These are phyloP conservation scores for Cynanchum wilfordii DNA, from an alignment of 257 asterid genomes.

Conservation along the genomic window DNA sequence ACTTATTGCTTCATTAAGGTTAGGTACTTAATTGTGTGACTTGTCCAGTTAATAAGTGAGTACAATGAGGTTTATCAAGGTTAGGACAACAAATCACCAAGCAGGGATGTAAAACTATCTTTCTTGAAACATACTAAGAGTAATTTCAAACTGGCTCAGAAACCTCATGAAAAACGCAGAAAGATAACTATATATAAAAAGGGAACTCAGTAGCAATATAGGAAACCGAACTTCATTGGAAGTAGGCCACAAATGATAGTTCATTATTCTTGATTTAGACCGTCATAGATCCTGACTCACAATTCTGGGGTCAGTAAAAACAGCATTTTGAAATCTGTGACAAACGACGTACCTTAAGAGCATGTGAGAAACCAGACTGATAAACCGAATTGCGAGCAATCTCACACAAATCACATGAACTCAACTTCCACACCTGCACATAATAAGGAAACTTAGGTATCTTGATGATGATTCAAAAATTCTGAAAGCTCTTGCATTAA, in stretches of 20 bases:
- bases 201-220: background rate
- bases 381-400: constrained; percentile 95
- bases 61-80: background rate
- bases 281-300: background rate
- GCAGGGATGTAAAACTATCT: background rate
- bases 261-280: background rate
- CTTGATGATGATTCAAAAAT: background rate
- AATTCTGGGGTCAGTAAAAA: background rate
- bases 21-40: background rate
- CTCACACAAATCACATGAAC: constrained; percentile 93
- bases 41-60: background rate
- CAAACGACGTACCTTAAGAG: constrained; percentile 54
- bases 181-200: background rate
- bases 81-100: background rate
- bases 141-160: background rate
- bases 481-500: background rate
- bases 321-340: background rate
- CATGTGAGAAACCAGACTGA: constrained; percentile 94
- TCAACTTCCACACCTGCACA: constrained; percentile 89
- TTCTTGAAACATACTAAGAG: background rate
- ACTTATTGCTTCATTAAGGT: background rate
- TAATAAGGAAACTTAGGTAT: background rate
- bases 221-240: background rate
- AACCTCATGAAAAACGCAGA: background rate
- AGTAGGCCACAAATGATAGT: background rate